A percentile compares a stretch with the other conserved stretches of the same genome.
Conservation (phyloP, 1,284 basidiomycete species). For the Ganoderma leucocontextum region DNA sequence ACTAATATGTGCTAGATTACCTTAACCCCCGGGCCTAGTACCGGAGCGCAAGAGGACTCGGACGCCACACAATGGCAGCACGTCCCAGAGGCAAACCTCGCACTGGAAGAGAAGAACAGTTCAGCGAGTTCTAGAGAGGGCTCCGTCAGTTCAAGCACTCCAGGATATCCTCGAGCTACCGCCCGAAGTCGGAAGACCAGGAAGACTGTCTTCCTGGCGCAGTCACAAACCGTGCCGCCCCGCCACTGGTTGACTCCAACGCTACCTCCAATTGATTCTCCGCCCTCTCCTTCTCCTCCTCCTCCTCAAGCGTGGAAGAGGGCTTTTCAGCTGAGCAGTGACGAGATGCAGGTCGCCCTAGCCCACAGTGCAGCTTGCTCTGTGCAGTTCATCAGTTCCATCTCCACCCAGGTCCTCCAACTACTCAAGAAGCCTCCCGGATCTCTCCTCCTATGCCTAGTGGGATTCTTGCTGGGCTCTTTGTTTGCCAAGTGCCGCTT, state of each 20-base stretch:
- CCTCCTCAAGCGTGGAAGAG: constrained; percentile 7
- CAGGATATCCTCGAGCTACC: constrained; percentile 5
- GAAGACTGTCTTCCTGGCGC: constrained; percentile 31
- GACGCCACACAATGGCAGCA: constrained; percentile 35
- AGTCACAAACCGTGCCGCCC: constrained; percentile 21
- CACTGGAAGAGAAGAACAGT: background rate
- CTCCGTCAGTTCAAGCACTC: constrained; percentile 5
- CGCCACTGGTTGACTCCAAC: background rate
- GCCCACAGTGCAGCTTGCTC: constrained; percentile 40
- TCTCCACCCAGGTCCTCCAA: constrained; percentile 53
- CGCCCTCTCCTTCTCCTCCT: no score
- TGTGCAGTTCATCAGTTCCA: constrained; percentile 51
- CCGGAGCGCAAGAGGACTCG: constrained; percentile 7
- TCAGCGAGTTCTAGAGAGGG: background rate
- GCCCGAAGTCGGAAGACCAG: constrained; percentile 30
- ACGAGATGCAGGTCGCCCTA: constrained; percentile 31
- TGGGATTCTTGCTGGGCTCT: constrained; percentile 51
- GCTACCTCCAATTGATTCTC: no score
- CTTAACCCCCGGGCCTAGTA: no score
- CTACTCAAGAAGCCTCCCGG: constrained; percentile 64
- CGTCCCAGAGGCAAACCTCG: constrained; percentile 21
- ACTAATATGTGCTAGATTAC: background rate
- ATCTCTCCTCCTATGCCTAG: constrained; percentile 59
- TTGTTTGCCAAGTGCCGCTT: constrained; percentile 55
- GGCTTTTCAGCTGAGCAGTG: constrained; percentile 26